Percentiles rank a stretch among this genome's conserved stretches.
phyloP scores from a whole-genome alignment of 2,329 filamentous ascomycete genomes.

The Neurospora crassa region DNA sequence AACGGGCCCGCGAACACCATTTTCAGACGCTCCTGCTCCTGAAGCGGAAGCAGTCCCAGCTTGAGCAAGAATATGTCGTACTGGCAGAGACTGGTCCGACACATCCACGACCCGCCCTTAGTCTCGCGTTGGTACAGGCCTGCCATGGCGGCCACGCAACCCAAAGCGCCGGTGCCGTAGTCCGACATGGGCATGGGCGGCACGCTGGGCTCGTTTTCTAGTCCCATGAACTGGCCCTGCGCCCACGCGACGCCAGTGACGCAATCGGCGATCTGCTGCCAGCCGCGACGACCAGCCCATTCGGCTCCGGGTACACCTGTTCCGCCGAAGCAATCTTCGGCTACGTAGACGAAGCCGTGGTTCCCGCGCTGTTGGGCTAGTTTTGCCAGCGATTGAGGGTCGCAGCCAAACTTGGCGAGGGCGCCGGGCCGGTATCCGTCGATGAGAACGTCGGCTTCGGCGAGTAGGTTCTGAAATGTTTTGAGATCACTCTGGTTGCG shows the following conservation, averaged over 20 bases:
- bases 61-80: slow-evolving; percentile 59
- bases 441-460: slow-evolving; percentile 52
- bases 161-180: slow-evolving; percentile 65
- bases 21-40: slow-evolving; percentile 42
- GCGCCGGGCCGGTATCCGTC: slow-evolving; percentile 63
- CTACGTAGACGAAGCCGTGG: slow-evolving; percentile 57
- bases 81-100: slow-evolving; percentile 54
- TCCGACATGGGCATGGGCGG: slow-evolving; percentile 55
- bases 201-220: slow-evolving; percentile 50
- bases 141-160: slow-evolving; percentile 55
- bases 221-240: slow-evolving; percentile 52
- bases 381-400: slow-evolving; percentile 41
- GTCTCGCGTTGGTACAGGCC: slow-evolving; percentile 55
- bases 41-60: slow-evolving; percentile 44
- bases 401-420: slow-evolving; percentile 54
- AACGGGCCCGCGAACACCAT: slow-evolving; percentile 41
- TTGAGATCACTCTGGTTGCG: slow-evolving; percentile 40
- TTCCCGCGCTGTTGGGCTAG: slow-evolving; percentile 40
- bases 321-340: slow-evolving; percentile 64
- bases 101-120: slow-evolving; percentile 56
- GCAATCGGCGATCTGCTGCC: slow-evolving; percentile 65
- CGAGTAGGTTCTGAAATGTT: slow-evolving; percentile 49
- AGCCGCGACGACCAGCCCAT: slow-evolving; percentile 55
- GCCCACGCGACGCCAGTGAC: slow-evolving; percentile 51
- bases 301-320: slow-evolving; percentile 36